Conservation (phyloP, 179 eudicot species). For the Carnegiea gigantea region DNA sequence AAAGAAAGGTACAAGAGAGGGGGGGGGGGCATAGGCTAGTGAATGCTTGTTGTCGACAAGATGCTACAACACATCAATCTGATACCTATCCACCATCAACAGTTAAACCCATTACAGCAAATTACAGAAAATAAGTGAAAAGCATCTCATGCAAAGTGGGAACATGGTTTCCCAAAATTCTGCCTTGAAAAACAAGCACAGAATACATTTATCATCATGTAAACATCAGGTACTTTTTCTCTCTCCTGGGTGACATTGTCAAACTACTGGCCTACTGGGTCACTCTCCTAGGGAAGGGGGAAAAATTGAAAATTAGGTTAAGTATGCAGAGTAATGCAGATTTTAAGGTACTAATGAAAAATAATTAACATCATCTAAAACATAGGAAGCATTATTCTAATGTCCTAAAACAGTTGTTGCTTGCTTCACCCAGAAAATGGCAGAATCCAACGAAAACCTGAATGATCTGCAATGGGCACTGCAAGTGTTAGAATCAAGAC, state of each 20-base stretch:
- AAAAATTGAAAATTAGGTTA: neutral
- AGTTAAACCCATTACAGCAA: conserved; percentile 1
- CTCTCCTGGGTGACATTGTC: conserved; percentile 10
- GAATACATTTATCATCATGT: conserved; percentile 5
- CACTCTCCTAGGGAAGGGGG: neutral
- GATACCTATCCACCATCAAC: conserved; percentile 6
- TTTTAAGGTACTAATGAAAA: neutral
- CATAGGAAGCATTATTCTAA: neutral
- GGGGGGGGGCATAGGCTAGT: neutral
- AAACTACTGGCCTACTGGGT: conserved; percentile 5
- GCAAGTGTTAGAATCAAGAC: conserved; percentile 43
- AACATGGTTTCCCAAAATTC: conserved; percentile 30
- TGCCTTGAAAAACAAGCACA: conserved; percentile 25
- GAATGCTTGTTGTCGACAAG: neutral
- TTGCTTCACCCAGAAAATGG: conserved; percentile 35
- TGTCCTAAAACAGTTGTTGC: neutral
- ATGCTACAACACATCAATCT: no score
- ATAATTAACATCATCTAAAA: neutral
- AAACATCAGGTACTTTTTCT: neutral
- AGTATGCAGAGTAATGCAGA: neutral
- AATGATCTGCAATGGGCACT: conserved; percentile 68
- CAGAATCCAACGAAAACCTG: conserved; percentile 37
- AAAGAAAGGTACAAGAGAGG: neutral
- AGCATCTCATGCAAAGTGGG: conserved; percentile 24
- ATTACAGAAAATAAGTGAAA: conserved; percentile 8